Evolutionary conservation across 495 filamentous ascomycete species (phyloP).

Genomic region (Aspergillus panamensis): DNA sequence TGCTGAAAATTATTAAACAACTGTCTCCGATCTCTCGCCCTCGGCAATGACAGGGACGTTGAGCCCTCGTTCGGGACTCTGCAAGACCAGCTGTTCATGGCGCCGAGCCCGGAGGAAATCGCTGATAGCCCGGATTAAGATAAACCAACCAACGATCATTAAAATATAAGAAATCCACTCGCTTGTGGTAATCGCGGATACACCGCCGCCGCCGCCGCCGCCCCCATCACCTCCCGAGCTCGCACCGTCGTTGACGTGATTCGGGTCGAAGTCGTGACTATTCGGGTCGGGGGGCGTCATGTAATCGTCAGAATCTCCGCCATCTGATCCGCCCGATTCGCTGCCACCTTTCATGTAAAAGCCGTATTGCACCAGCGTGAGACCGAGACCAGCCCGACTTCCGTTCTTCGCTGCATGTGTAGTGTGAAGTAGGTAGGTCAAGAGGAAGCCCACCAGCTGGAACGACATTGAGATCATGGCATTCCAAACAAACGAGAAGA

Average conservation of each 20-base stretch:
- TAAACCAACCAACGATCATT: constrained; percentile 99
- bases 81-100: constrained; percentile 88
- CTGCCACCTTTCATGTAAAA: constrained; percentile 80
- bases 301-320: constrained; percentile 48
- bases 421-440: constrained; percentile 96
- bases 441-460: constrained; percentile 91
- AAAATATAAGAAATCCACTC: constrained; percentile 91
- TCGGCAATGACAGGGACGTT: constrained; percentile 84
- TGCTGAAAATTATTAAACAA: constrained; percentile 55
- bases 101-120: constrained; percentile 83
- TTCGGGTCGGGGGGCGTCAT: constrained; percentile 79
- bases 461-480: constrained; percentile 99
- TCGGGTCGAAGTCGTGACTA: constrained; percentile 80
- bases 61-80: constrained; percentile 89
- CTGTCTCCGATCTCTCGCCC: constrained; percentile 76
- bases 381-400: constrained; percentile 87
- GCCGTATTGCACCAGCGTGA: constrained; percentile 94
- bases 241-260: constrained; percentile 48
- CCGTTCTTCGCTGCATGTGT: constrained; percentile 98
- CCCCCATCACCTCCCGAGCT: constrained; percentile 35
- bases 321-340: constrained; percentile 43
- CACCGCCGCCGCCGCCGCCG: constrained; percentile 22
- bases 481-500: constrained; percentile 98
- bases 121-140: constrained; percentile 83
- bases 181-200: constrained; percentile 57